phyloP scores from a whole-genome alignment of 148 eudicot genomes.

The Fagopyrum esculentum region DNA sequence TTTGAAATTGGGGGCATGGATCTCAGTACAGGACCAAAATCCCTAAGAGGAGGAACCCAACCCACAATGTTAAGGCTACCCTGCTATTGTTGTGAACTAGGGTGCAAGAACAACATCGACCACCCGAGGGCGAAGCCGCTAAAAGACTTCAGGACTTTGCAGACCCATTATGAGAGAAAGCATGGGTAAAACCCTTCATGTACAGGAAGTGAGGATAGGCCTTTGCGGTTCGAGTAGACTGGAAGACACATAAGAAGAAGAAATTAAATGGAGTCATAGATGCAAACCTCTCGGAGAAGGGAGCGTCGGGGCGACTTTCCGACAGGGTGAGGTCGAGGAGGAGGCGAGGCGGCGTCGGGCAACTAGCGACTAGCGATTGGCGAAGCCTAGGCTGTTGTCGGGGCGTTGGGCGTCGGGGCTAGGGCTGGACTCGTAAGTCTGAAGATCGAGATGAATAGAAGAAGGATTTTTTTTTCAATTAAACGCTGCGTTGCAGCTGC shows the following conservation, averaged over 20 bases:
- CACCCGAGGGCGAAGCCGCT: constrained; percentile 74
- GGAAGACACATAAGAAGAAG: constrained; percentile 84
- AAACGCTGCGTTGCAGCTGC: no score
- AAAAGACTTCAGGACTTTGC: constrained; percentile 74
- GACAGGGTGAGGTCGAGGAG: no score
- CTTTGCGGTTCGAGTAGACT: constrained; percentile 72
- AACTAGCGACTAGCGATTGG: no score
- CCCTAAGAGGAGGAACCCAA: constrained; percentile 64
- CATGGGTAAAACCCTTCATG: constrained; percentile 70
- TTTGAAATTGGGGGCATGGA: constrained; percentile 96
- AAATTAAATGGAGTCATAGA: no score
- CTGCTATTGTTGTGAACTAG: constrained; percentile 69
- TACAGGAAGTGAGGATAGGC: constrained; percentile 75
- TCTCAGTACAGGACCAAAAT: constrained; percentile 83
- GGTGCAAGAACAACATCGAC: constrained; percentile 79
- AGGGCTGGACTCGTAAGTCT: no score
- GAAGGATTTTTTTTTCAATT: no score
- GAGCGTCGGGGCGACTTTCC: no score
- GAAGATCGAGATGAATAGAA: no score
- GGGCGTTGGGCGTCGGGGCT: no score
- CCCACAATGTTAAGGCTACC: constrained; percentile 82
- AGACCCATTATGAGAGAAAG: constrained; percentile 75
- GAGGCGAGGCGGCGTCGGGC: no score
- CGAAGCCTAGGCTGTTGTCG: no score
- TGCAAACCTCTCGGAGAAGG: no score